Percentiles rank a stretch among this genome's conserved stretches.
Evolutionary conservation across 148 eudicot species (phyloP).

Genomic region (Rhododendron henanense): DNA sequence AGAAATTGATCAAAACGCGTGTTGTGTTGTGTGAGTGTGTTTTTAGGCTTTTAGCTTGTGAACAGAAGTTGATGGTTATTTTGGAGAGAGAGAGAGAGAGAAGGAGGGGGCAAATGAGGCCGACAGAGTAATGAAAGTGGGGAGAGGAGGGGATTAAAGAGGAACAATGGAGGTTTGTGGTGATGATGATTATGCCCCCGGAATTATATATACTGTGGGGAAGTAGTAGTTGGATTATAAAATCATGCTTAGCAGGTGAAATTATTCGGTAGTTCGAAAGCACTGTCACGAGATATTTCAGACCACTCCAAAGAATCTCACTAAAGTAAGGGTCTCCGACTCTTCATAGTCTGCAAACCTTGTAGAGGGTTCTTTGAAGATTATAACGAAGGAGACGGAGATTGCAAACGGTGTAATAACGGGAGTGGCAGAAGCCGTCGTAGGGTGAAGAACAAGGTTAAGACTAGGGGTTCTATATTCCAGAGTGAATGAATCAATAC

Average conservation of each 20-base stretch:
- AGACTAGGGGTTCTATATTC: too few relatives aligned
- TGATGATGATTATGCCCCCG: not conserved
- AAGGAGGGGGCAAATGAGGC: not conserved
- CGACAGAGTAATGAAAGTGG: constrained; percentile 23
- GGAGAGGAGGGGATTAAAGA: constrained; percentile 7
- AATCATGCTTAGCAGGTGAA: not conserved
- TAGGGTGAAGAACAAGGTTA: too few relatives aligned
- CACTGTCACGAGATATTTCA: too few relatives aligned
- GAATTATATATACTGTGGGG: not conserved
- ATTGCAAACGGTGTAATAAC: too few relatives aligned
- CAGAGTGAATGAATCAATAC: too few relatives aligned
- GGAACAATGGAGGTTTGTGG: constrained; percentile 8
- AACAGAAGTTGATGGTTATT: not conserved
- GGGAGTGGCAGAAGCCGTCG: too few relatives aligned
- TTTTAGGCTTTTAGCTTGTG: not conserved
- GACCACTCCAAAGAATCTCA: too few relatives aligned
- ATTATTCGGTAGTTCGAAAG: too few relatives aligned
- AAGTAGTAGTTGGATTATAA: not conserved
- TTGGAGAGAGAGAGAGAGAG: constrained; percentile 5
- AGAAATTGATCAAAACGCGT: not conserved
- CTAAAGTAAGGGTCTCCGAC: too few relatives aligned
- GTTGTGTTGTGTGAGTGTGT: not conserved
- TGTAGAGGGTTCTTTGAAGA: too few relatives aligned
- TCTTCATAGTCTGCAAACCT: too few relatives aligned
- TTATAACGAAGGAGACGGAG: too few relatives aligned